Evolutionary conservation across 257 asterid species (phyloP), one percentile per base, ranked within the genome.

Genomic region (Solanum lycopersicoides): DNA sequence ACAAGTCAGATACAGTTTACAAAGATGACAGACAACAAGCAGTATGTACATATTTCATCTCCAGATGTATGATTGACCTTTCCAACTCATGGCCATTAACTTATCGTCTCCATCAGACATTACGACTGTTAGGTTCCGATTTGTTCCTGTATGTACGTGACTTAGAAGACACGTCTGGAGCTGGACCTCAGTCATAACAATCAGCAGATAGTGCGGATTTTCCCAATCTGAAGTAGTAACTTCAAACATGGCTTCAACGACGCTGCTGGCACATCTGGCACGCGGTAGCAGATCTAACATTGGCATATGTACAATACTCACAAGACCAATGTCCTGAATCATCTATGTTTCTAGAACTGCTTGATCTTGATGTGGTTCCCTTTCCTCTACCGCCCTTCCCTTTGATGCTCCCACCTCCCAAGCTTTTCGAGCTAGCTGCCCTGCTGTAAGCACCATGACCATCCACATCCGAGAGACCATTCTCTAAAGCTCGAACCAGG

Each of bases 401-500:
- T 89, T 93, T 95, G 90, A 94, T 92, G 86, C 93, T 88, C 86
- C 91, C 89, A 77, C 93, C 88, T 56, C 93, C 97, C 65, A 90
- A 75, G 85, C 83, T 90, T 87, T 94, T 93, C 3, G 97, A 95
- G 93, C 95, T 89, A 68, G 94, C 94, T 69, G 92, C 92, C 88
- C 92, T 89, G 91, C 92, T 86, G 87, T 92, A 86, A 63, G 90
- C 90, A 72, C 94, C 93, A 72, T 88, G 95, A 35, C 98, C 85
- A 88, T 93, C 94, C 60, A 96, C 99, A 66, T 96, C 99, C 7
- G 95, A 92, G 42, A 96, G 94, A 60, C 99, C 98, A 44, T 96
- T 96, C 87, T 96, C 99, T 89, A 95, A 89, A 75, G 99, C 99
- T 88, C 92, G 94, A 25, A 96, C 98, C 72, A 96, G 95, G 89